Evolutionary conservation across 352 stramenopile genomes (phyloP).

Genomic region (Phytopythium chamaehyphon): DNA sequence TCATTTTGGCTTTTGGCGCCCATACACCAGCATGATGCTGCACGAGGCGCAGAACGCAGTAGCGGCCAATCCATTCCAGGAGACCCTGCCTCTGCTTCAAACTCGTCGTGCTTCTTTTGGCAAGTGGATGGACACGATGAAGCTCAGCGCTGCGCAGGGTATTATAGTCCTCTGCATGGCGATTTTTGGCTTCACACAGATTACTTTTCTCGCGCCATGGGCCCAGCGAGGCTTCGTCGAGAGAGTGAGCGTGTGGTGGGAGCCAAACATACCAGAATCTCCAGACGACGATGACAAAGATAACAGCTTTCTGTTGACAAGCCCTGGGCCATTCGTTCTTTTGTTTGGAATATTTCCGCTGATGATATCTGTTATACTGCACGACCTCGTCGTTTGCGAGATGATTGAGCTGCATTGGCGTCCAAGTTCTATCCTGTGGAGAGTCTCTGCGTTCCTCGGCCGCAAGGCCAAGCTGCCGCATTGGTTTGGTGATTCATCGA

Average conservation of each 20-base stretch:
- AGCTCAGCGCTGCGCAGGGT: conserved; percentile 16
- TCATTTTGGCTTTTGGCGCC: too few species aligned
- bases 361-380: not conserved
- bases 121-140: too few species aligned
- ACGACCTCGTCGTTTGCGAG: not conserved
- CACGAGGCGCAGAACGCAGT: too few species aligned
- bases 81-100: not conserved
- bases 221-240: conserved; percentile 24
- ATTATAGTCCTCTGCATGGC: conserved; percentile 28
- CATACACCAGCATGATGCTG: too few species aligned
- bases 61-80: not conserved
- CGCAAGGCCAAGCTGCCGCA: not conserved
- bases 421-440: conserved; percentile 1
- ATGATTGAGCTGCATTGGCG: not conserved
- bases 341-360: conserved; percentile 4
- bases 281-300: conserved; percentile 17
- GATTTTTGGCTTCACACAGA: conserved; percentile 35
- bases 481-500: not conserved
- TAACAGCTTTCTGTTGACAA: conserved; percentile 46
- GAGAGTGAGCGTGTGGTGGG: conserved; percentile 25
- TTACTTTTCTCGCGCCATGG: conserved; percentile 34
- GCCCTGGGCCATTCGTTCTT: conserved; percentile 6
- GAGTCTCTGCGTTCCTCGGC: not conserved
- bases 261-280: conserved; percentile 11
- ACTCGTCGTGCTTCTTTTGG: not conserved